Percentiles rank a stretch among this genome's conserved stretches.
phyloP scores from a whole-genome alignment of 2,329 filamentous ascomycete species.

The Ilyonectria sp. region DNA sequence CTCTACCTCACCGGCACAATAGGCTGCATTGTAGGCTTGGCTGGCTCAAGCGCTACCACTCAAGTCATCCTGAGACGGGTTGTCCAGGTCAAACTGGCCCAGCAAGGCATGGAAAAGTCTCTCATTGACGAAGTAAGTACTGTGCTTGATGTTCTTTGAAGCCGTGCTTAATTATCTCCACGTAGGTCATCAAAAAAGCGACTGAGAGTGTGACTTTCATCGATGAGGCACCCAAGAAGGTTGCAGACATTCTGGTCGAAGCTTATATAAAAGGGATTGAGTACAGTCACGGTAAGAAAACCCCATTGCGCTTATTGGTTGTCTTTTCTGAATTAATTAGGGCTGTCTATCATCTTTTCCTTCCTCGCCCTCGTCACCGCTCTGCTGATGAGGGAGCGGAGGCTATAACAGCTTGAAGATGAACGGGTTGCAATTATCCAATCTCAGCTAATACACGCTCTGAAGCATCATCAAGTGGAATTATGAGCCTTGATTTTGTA shows the following conservation, averaged over 20 bases:
- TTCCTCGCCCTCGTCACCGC: slow-evolving; percentile 4
- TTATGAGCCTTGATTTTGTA: neutral
- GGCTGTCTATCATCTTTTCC: slow-evolving; percentile 27
- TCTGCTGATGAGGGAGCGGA: slow-evolving; percentile 14
- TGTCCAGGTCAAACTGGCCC: slow-evolving; percentile 24
- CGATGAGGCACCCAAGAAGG: slow-evolving; percentile 33
- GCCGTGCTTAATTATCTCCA: slow-evolving; percentile 1
- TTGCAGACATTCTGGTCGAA: slow-evolving; percentile 25
- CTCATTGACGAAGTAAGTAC: slow-evolving; percentile 31
- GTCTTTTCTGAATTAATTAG: slow-evolving; percentile 6
- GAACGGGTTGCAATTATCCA: neutral
- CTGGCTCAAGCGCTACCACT: slow-evolving; percentile 55
- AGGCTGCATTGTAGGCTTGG: slow-evolving; percentile 57
- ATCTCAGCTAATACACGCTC: neutral
- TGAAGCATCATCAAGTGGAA: neutral
- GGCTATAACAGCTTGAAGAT: neutral
- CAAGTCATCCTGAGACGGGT: slow-evolving; percentile 28
- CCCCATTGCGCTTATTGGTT: too few relatives aligned
- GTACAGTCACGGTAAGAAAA: slow-evolving; percentile 36
- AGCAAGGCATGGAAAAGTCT: slow-evolving; percentile 29
- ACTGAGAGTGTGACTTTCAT: slow-evolving; percentile 39
- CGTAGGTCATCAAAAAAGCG: slow-evolving; percentile 35
- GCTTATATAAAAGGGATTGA: slow-evolving; percentile 39
- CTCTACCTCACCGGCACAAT: slow-evolving; percentile 57
- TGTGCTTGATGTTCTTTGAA: accelerated